Evolutionary conservation across 768 basidiomycete species (phyloP).

Genomic region (Amanita subjunquillea): DNA sequence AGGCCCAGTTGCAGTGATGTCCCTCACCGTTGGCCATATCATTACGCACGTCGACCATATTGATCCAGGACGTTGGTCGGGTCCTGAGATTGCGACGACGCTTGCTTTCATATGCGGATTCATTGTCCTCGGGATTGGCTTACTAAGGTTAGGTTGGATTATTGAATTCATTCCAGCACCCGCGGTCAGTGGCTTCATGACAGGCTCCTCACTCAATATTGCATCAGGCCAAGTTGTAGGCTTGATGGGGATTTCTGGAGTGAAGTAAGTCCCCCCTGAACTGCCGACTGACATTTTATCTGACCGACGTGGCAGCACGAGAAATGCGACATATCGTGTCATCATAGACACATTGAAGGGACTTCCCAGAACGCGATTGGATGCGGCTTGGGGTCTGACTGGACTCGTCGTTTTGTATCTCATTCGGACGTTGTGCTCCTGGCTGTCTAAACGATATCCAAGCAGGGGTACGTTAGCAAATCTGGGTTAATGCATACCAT

Average conservation of each 20-base stretch:
- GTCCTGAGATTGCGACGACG: conserved; percentile 72
- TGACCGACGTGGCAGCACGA: conserved; percentile 43
- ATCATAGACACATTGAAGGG: conserved; percentile 91
- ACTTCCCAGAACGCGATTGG: conserved; percentile 55
- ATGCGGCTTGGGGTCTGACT: conserved; percentile 86
- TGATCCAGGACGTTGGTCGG: conserved; percentile 48
- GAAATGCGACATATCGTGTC: conserved; percentile 75
- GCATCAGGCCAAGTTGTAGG: conserved; percentile 82
- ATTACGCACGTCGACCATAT: conserved; percentile 51
- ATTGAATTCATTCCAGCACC: conserved; percentile 90
- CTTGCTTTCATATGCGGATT: conserved; percentile 85
- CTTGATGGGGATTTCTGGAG: conserved; percentile 78
- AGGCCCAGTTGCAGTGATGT: conserved; percentile 98
- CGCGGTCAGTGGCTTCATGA: conserved; percentile 90
- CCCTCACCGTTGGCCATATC: conserved; percentile 74
- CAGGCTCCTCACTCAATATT: conserved; percentile 93
- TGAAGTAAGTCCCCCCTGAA: conserved; percentile 45
- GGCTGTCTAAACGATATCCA: conserved; percentile 48
- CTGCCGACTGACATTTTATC: neutral
- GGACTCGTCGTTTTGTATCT: conserved; percentile 62
- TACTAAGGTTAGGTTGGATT: conserved; percentile 86
- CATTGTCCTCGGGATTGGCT: conserved; percentile 82
- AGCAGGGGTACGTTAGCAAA: conserved; percentile 32
- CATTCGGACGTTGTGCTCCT: conserved; percentile 50
- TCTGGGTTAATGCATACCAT: neutral